These are phyloP conservation scores for Aspergillus terreus DNA, from an alignment of 2,329 filamentous ascomycete genomes.

Conservation along the genomic window DNA sequence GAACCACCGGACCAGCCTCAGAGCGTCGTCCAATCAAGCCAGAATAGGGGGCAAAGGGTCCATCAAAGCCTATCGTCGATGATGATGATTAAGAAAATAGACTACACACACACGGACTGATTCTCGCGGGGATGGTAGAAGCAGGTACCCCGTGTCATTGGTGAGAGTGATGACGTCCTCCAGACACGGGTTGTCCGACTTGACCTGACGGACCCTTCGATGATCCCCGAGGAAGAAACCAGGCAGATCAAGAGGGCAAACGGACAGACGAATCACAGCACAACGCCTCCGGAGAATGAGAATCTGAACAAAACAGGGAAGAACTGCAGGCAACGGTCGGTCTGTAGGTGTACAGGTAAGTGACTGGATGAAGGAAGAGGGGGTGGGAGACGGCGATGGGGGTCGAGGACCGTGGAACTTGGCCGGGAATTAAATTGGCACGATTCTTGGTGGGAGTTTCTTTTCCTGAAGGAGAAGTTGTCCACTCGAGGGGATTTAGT, in stretches of 20 bases:
- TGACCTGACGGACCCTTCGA: not conserved
- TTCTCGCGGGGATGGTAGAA: constrained; percentile 16
- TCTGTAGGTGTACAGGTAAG: not conserved
- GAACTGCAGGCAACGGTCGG: too few species aligned
- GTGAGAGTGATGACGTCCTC: constrained; percentile 14
- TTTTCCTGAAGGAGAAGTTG: too few species aligned
- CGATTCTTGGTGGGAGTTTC: too few species aligned
- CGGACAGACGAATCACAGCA: not conserved
- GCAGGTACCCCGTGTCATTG: constrained; percentile 21
- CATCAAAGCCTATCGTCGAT: not conserved
- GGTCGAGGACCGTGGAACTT: not conserved
- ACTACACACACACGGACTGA: not conserved
- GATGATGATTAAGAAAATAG: constrained; percentile 11
- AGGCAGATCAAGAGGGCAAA: not conserved
- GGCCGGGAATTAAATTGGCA: constrained; percentile 1
- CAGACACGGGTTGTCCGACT: constrained; percentile 1
- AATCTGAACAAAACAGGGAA: not conserved
- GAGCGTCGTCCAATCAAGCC: not conserved
- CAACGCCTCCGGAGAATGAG: not conserved
- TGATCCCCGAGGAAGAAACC: not conserved
- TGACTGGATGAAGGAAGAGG: constrained; percentile 1
- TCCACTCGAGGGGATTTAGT: too few species aligned
- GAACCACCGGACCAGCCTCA: not conserved
- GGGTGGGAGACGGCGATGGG: not conserved
- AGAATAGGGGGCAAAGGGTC: not conserved